Percentiles rank a stretch among this genome's conserved stretches.
These are phyloP conservation scores for Colletotrichum tropicicola DNA, from an alignment of 2,329 filamentous ascomycete genomes.

Conservation along the genomic window DNA sequence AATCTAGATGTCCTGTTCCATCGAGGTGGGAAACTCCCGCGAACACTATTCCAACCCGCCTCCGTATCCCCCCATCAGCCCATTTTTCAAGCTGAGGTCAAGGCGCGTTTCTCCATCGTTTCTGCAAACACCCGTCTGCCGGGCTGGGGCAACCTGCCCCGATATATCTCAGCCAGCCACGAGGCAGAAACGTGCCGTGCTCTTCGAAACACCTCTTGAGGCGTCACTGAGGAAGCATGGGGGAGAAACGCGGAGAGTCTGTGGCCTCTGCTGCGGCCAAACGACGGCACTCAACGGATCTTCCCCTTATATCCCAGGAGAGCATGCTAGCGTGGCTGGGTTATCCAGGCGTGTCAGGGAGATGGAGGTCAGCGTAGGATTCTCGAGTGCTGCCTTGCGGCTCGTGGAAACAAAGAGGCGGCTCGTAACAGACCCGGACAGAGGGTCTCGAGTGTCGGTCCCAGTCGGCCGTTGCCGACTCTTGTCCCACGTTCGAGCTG, in stretches of 20 bases:
- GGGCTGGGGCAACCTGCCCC: background rate
- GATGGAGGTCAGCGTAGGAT: background rate
- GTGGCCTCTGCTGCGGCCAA: background rate
- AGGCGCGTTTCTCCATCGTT: constrained; percentile 17
- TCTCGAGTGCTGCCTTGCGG: background rate
- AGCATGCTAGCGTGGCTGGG: background rate
- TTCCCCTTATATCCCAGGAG: background rate
- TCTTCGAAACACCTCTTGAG: background rate
- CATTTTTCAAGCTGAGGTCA: constrained; percentile 28
- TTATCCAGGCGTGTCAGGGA: background rate
- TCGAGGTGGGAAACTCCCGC: background rate
- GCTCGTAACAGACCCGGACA: too few relatives aligned
- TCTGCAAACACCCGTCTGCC: background rate
- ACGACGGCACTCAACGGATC: too few relatives aligned
- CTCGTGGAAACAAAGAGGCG: too few relatives aligned
- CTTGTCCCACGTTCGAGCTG: too few relatives aligned
- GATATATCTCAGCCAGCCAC: background rate
- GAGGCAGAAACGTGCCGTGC: background rate
- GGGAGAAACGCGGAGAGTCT: background rate
- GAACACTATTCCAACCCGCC: background rate
- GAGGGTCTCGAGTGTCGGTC: background rate
- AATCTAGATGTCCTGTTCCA: background rate
- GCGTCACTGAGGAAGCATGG: too few relatives aligned
- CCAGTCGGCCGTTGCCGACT: too few relatives aligned
- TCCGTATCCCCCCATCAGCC: constrained; percentile 20